Evolutionary conservation across 352 stramenopile species (phyloP), one percentile per base, ranked within the genome.

Genomic region (Pythium biforme): DNA sequence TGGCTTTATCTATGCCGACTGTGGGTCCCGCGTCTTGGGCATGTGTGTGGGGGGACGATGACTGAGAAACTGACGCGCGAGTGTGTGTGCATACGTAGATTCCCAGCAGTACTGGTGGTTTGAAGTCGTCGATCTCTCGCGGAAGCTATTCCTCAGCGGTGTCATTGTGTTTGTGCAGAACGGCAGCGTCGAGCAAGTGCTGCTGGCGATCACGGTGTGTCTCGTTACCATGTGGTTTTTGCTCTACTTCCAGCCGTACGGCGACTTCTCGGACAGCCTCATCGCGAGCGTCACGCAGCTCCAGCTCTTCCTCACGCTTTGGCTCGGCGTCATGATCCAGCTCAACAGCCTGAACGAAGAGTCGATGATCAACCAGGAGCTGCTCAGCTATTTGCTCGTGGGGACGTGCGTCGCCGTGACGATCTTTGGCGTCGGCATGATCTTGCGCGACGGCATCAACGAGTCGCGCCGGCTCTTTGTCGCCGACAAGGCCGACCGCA

Each of bases 231-330:
- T 92, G 83, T 89, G 80, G 77, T 90, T 89, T 51, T 31, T 92
- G 39, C 69, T 92, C 1, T 92, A 75, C 66, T 92, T 86, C 58
- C 83, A 90, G 62, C 83, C 83, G 10, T 92, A 92, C 62, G 80
- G 71, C 1, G 79, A 85, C 29, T 75, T 84, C 55, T 85, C 77
- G 1, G 76, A 90, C 62, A 92, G 88, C 47, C 56, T 92, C 55
- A 81, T 90, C 29, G 80, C 76, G 39, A 89, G 81, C 55, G 75
- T 90, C 56, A 83, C 81, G 50, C 83, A 92, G 64, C 62, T 92
- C 23, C 83, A 92, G 66, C 75, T 90, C 41, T 90, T 87, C 69
- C 73, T 92, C 39, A 92, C 81, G 59, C 62, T 92, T n/a, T 92
- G 83, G 83, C 79, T 92, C 39, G 81, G 83, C 23, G 68, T 89